Conservation (phyloP, 2,329 filamentous ascomycete species). For the Xylariaceae sp. region DNA sequence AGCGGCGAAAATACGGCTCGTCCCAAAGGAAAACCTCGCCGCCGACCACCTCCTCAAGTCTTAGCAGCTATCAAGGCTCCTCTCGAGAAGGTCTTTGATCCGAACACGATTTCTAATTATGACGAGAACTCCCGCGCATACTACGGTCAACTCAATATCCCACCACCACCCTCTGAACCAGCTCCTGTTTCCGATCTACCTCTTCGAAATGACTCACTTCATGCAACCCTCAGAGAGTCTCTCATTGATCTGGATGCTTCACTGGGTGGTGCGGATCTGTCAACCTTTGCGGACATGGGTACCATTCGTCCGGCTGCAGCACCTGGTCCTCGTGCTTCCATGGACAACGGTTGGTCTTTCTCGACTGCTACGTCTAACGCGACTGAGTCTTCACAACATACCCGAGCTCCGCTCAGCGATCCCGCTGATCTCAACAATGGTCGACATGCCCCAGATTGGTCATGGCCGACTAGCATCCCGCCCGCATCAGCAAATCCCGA, state of each 20-base stretch:
- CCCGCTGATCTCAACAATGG: conserved; percentile 52
- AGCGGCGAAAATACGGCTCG: conserved; percentile 50
- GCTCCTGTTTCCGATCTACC: conserved; percentile 51
- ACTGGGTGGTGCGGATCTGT: conserved; percentile 51
- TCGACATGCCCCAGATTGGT: conserved; percentile 53
- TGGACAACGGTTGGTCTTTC: conserved; percentile 45
- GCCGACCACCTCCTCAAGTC: conserved; percentile 55
- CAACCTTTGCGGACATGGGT: conserved; percentile 57
- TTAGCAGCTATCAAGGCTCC: conserved; percentile 56
- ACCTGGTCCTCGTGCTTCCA: conserved; percentile 37
- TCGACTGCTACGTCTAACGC: conserved; percentile 40
- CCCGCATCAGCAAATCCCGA: conserved; percentile 52
- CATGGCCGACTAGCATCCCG: conserved; percentile 51
- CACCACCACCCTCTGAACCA: conserved; percentile 25
- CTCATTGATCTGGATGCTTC: conserved; percentile 63
- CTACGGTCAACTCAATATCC: conserved; percentile 48
- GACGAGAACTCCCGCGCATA: conserved; percentile 60
- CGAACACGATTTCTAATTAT: conserved; percentile 61
- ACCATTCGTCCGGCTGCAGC: conserved; percentile 49
- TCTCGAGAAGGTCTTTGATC: conserved; percentile 62
- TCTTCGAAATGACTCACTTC: conserved; percentile 52
- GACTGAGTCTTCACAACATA: conserved; percentile 39
- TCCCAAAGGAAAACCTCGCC: conserved; percentile 48
- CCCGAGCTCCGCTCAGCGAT: conserved; percentile 51
- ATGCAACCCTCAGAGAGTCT: conserved; percentile 54